Evolutionary conservation across 768 basidiomycete genomes (phyloP).

Genomic region (Xanthoconium stramineum): DNA sequence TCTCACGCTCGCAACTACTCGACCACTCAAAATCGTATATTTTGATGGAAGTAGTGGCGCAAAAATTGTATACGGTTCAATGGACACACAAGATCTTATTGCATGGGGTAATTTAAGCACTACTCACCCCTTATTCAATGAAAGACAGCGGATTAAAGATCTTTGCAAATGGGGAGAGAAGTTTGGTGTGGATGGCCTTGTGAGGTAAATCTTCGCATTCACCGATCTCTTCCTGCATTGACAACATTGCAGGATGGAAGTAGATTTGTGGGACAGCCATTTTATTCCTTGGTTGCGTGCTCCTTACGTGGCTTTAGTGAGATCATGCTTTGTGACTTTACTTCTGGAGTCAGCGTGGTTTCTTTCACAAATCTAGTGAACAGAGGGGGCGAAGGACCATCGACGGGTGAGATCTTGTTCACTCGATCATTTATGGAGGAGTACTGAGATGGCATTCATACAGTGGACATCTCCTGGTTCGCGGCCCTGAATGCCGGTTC

Average conservation of each 20-base stretch:
- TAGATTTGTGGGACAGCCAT: constrained; percentile 29
- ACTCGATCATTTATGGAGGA: background rate
- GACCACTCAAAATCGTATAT: constrained; percentile 44
- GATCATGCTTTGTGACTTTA: constrained; percentile 35
- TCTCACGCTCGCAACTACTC: constrained; percentile 16
- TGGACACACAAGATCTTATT: constrained; percentile 50
- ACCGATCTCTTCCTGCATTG: background rate
- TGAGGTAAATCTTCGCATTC: constrained; percentile 30
- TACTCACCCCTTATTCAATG: constrained; percentile 21
- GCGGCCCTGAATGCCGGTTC: constrained; percentile 17
- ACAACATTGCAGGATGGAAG: constrained; percentile 22
- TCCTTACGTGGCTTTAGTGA: constrained; percentile 25
- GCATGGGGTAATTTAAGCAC: constrained; percentile 35
- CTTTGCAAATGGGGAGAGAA: constrained; percentile 45
- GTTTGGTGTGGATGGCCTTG: constrained; percentile 43
- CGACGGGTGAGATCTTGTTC: background rate
- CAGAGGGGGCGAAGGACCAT: too few relatives aligned
- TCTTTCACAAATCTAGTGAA: constrained; percentile 18
- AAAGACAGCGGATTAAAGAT: constrained; percentile 35
- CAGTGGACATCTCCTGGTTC: background rate
- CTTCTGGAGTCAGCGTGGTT: constrained; percentile 25
- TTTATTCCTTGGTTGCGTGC: background rate
- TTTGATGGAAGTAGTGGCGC: constrained; percentile 52
- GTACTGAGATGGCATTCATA: background rate
- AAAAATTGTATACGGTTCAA: constrained; percentile 38